Evolutionary conservation across 176 grass and related monocot species (phyloP).

Genomic region (Elymus sibiricus): DNA sequence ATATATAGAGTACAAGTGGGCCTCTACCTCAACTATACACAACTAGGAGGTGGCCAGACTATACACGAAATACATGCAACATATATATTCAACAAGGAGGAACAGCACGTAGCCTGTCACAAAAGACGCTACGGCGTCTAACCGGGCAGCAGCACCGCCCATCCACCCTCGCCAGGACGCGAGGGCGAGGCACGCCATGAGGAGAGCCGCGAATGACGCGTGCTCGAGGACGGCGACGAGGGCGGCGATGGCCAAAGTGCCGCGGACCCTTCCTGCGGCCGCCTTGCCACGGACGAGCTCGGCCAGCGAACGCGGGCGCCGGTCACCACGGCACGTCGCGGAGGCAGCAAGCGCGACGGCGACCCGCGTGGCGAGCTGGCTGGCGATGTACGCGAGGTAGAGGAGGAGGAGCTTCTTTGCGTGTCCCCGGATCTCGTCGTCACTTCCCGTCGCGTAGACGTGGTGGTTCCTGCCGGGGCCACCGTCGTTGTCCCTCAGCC

Average conservation of each 20-base stretch:
- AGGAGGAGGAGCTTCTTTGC: background rate
- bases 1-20: no score
- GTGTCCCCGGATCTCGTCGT: background rate
- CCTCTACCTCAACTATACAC: no score
- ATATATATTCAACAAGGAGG: no score
- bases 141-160: no score
- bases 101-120: background rate
- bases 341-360: background rate
- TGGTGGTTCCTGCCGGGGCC: background rate
- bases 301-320: background rate
- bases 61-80: no score
- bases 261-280: background rate
- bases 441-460: background rate
- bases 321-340: background rate
- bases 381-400: conserved; percentile 28
- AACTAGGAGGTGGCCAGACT: no score
- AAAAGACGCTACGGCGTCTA: background rate
- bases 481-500: no score
- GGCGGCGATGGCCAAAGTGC: background rate
- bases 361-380: conserved; percentile 12
- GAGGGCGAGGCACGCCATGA: background rate
- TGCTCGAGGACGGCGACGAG: background rate
- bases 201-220: background rate
- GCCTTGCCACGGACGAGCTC: background rate
- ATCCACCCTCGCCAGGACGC: background rate